phyloP scores from a whole-genome alignment of 352 stramenopile species.

The Phytophthora sojae region DNA sequence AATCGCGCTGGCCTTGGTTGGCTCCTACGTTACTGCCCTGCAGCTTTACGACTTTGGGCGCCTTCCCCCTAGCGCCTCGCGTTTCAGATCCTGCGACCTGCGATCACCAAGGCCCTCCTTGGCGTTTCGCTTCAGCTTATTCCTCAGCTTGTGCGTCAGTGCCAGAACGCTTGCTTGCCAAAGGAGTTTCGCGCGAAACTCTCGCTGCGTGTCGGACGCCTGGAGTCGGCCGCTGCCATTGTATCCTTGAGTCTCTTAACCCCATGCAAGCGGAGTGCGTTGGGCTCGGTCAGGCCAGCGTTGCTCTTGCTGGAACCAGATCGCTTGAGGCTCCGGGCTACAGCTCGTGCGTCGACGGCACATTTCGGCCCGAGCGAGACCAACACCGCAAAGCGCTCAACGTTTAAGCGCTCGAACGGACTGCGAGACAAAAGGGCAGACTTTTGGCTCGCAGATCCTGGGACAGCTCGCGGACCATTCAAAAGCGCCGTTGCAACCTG shows the following conservation, averaged over 20 bases:
- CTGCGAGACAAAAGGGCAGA: not conserved
- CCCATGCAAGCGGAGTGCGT: too few species aligned
- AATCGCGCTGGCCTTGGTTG: not conserved
- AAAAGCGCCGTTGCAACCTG: not conserved
- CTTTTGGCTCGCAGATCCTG: not conserved
- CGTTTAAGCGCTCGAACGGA: not conserved
- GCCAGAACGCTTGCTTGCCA: slow-evolving; percentile 7
- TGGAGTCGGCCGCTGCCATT: not conserved
- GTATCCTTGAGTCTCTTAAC: too few species aligned
- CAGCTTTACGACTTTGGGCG: not conserved
- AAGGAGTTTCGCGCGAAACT: not conserved
- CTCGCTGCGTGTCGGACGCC: not conserved
- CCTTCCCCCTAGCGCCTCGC: not conserved
- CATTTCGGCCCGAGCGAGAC: not conserved
- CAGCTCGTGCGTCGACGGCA: not conserved
- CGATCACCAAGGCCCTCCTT: not conserved
- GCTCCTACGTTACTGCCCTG: not conserved
- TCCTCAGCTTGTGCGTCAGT: not conserved
- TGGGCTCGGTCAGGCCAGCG: not conserved
- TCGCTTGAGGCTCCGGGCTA: not conserved
- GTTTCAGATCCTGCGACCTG: not conserved
- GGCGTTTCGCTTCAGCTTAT: slow-evolving; percentile 19
- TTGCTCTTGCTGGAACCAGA: not conserved
- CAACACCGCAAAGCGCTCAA: not conserved
- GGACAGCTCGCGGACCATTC: not conserved